Conservation (phyloP, 805 yeast genomes). For the Ogataea degrootiae region DNA sequence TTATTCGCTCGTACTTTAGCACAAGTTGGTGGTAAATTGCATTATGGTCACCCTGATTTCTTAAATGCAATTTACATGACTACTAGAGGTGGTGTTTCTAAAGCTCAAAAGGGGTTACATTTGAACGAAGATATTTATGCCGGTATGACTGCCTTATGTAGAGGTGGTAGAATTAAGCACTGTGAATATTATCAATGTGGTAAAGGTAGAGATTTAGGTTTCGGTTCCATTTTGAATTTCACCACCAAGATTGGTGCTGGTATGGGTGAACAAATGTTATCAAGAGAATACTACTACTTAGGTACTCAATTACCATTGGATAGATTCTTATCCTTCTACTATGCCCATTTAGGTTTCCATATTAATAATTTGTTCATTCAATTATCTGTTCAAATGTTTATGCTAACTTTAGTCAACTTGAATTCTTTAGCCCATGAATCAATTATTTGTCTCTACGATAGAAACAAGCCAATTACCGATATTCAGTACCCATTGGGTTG, state of each 20-base stretch:
- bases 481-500: conserved; percentile 64
- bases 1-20: conserved; percentile 78
- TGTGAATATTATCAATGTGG: conserved; percentile 89
- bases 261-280: conserved; percentile 87
- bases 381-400: conserved; percentile 66
- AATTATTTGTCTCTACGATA: conserved; percentile 62
- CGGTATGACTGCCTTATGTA: conserved; percentile 75
- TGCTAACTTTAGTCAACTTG: conserved; percentile 65
- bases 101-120: conserved; percentile 82
- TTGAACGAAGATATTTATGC: conserved; percentile 86
- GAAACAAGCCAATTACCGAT: conserved; percentile 63
- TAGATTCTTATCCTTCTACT: conserved; percentile 76
- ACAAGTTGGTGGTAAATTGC: conserved; percentile 80
- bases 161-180: conserved; percentile 87
- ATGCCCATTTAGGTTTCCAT: conserved; percentile 86
- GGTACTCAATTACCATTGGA: conserved; percentile 79
- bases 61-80: conserved; percentile 71
- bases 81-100: conserved; percentile 84
- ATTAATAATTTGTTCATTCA: conserved; percentile 75
- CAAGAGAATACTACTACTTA: conserved; percentile 76
- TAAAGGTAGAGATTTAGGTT: conserved; percentile 86
- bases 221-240: conserved; percentile 80
- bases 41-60: conserved; percentile 89
- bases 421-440: conserved; percentile 72
- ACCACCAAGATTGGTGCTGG: conserved; percentile 89